Conservation (phyloP, 78 protist genomes). For the Cavenderia fasciculata region DNA sequence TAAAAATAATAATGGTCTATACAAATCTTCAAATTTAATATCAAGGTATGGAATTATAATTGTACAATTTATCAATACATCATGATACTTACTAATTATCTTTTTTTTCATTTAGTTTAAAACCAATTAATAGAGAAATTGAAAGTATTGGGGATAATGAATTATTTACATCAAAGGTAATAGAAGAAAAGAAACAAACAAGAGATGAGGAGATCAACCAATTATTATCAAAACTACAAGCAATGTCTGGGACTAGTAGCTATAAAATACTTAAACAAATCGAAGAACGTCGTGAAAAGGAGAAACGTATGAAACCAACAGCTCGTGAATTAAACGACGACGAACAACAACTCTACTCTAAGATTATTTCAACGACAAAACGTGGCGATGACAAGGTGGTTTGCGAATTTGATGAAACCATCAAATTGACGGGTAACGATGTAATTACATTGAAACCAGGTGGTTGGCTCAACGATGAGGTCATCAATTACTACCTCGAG, state of each 20-base stretch:
- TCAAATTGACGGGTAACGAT: slow-evolving; percentile 6
- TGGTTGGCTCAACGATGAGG: slow-evolving; percentile 80
- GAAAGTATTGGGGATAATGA: neutral
- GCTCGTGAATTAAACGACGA: too few relatives aligned
- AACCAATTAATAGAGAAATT: slow-evolving; percentile 2
- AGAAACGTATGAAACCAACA: slow-evolving; percentile 24
- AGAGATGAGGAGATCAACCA: slow-evolving; percentile 2
- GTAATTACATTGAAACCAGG: slow-evolving; percentile 25
- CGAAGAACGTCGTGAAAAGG: slow-evolving; percentile 16
- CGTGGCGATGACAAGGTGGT: neutral
- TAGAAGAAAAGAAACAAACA: neutral
- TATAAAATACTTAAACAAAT: slow-evolving; percentile 22
- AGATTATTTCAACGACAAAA: too few relatives aligned
- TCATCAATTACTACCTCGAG: slow-evolving; percentile 77
- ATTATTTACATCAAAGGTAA: neutral
- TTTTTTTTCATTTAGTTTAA: neutral
- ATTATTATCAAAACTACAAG: neutral
- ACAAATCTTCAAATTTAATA: neutral
- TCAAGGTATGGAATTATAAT: neutral
- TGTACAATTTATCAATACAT: too few relatives aligned
- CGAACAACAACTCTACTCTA: too few relatives aligned
- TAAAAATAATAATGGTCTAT: neutral
- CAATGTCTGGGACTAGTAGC: neutral
- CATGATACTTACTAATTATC: neutral
- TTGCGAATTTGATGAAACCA: neutral